These are phyloP conservation scores for Zygotorulaspora danielsina DNA, from an alignment of 805 yeast species.

Conservation along the genomic window DNA sequence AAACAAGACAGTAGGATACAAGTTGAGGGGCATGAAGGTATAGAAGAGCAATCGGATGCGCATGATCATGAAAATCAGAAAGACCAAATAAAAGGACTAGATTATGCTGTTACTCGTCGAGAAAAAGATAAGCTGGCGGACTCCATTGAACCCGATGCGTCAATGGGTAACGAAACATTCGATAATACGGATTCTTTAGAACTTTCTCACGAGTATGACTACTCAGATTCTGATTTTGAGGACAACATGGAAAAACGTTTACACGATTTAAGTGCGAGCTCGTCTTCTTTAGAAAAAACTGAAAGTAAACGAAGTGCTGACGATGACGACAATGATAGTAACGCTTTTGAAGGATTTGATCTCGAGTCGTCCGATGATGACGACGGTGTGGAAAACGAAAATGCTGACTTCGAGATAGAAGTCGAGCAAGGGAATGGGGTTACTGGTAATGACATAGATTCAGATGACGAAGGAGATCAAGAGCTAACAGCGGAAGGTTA, in stretches of 20 bases:
- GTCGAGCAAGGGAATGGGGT: neutral
- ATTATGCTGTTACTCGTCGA: neutral
- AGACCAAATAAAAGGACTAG: neutral
- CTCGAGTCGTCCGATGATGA: conserved; percentile 12
- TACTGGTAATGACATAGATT: conserved; percentile 13
- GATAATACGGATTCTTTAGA: conserved; percentile 5
- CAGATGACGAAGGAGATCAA: conserved; percentile 21
- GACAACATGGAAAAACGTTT: conserved; percentile 33
- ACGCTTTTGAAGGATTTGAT: conserved; percentile 8
- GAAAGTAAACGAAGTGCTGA: conserved; percentile 1
- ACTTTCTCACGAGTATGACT: conserved; percentile 23
- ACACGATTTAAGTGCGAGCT: conserved; percentile 19
- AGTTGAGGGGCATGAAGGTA: neutral
- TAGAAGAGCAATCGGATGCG: neutral
- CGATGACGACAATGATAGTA: conserved; percentile 4
- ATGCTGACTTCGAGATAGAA: conserved; percentile 2
- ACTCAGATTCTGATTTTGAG: conserved; percentile 37
- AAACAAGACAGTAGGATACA: neutral
- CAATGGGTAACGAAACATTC: neutral
- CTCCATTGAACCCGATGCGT: neutral
- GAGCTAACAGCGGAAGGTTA: conserved; percentile 41
- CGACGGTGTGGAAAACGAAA: neutral
- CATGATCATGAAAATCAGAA: too few species aligned
- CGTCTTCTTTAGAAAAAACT: conserved; percentile 1
- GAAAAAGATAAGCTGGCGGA: neutral